Percentiles rank a stretch among this genome's conserved stretches.
These are phyloP conservation scores for Paramecium caudatum DNA, from an alignment of 73 alveolate genomes.

Conservation along the genomic window DNA sequence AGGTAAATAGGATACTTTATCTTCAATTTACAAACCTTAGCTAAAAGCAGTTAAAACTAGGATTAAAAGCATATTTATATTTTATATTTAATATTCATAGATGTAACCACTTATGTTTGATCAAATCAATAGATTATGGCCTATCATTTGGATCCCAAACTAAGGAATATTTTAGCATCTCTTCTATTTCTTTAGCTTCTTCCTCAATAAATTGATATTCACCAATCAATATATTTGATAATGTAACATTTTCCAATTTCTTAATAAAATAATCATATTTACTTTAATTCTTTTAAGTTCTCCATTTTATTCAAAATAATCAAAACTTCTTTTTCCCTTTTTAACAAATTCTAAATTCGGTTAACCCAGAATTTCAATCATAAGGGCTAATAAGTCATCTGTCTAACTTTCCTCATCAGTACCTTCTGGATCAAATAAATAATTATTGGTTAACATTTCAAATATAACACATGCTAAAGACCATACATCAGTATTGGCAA, in stretches of 20 bases:
- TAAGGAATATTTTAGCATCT: not conserved
- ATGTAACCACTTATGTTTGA: too few species aligned
- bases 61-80: not conserved
- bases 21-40: conserved; percentile 11
- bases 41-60: not conserved
- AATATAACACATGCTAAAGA: conserved; percentile 88
- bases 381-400: conserved; percentile 87
- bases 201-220: conserved; percentile 2
- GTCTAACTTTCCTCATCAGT: conserved; percentile 75
- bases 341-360: not conserved
- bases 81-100: too few species aligned
- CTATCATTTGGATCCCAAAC: conserved; percentile 40
- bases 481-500: conserved; percentile 87
- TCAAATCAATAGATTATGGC: conserved; percentile 14
- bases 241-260: not conserved
- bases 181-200: conserved; percentile 35
- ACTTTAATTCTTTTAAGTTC: conserved; percentile 11
- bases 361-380: conserved; percentile 84
- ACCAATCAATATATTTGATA: not conserved
- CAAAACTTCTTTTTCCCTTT: conserved; percentile 1
- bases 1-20: conserved; percentile 19
- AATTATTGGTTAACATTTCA: conserved; percentile 90
- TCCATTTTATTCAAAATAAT: conserved; percentile 15
- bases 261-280: not conserved
- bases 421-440: conserved; percentile 81